Conservation (phyloP, 2,329 filamentous ascomycete genomes). For the Didymella glomerata region DNA sequence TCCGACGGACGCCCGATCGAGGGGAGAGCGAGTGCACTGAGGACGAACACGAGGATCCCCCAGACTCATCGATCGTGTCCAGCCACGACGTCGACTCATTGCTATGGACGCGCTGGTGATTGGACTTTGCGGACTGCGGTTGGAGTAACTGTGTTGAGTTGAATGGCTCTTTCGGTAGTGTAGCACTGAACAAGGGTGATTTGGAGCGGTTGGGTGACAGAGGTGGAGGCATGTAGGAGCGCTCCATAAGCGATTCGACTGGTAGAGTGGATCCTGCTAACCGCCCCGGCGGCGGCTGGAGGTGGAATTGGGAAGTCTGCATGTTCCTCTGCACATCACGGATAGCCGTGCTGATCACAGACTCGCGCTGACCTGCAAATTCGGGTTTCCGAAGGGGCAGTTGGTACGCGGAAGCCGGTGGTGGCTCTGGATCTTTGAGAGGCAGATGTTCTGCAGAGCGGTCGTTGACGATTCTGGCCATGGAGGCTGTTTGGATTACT, state of each 20-base stretch:
- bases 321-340: conserved; percentile 51
- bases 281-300: conserved; percentile 48
- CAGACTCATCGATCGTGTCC: conserved; percentile 93
- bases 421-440: conserved; percentile 31
- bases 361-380: conserved; percentile 43
- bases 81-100: conserved; percentile 89
- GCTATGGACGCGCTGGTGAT: conserved; percentile 65
- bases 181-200: conserved; percentile 53
- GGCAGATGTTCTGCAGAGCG: conserved; percentile 37
- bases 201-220: conserved; percentile 70
- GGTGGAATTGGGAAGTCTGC: conserved; percentile 40
- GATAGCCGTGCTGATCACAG: conserved; percentile 53
- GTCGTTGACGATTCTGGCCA: conserved; percentile 62
- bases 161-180: conserved; percentile 30
- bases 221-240: conserved; percentile 73
- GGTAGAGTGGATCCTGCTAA: conserved; percentile 29
- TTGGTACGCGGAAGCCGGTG: conserved; percentile 30
- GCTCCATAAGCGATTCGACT: conserved; percentile 62
- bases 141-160: conserved; percentile 32
- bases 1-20: conserved; percentile 69
- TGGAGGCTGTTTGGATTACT: conserved; percentile 62
- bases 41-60: conserved; percentile 74
- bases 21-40: conserved; percentile 84
- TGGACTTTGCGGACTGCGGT: conserved; percentile 32
- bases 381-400: conserved; percentile 48